These are phyloP conservation scores for Dactylorhiza incarnata DNA, from an alignment of 106 monocot genomes.

Conservation along the genomic window DNA sequence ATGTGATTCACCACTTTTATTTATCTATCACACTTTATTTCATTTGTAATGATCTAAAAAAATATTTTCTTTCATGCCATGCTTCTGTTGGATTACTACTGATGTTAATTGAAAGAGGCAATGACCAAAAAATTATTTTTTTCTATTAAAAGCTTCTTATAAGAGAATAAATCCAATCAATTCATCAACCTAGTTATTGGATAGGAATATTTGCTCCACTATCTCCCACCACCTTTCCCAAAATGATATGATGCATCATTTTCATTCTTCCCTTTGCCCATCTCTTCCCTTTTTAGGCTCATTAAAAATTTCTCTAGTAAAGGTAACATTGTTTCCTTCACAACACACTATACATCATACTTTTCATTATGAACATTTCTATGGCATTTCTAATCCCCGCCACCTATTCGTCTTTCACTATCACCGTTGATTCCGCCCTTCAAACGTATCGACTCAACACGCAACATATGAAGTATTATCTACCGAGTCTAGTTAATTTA, in stretches of 20 bases:
- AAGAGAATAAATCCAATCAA: not conserved
- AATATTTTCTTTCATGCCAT: not conserved
- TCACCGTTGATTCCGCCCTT: conserved; percentile 1
- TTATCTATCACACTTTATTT: no score
- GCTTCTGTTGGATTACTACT: not conserved
- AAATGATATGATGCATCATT: not conserved
- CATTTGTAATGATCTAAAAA: no score
- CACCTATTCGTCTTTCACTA: not conserved
- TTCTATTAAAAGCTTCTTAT: not conserved
- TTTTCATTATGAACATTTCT: no score
- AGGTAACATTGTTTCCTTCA: not conserved
- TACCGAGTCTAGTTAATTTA: no score
- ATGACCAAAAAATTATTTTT: not conserved
- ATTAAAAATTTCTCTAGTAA: not conserved
- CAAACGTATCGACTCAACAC: not conserved
- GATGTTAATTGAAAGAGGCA: not conserved
- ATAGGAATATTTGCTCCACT: not conserved
- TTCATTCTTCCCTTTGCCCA: not conserved
- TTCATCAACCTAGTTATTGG: not conserved
- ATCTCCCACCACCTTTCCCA: not conserved
- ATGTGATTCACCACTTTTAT: no score
- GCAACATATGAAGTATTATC: no score
- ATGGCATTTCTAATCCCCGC: not conserved
- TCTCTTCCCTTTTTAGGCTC: not conserved
- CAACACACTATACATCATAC: not conserved